Evolutionary conservation across 805 yeast species (phyloP), one percentile per base, ranked within the genome.

Genomic region (Ogataea paradorogensis): DNA sequence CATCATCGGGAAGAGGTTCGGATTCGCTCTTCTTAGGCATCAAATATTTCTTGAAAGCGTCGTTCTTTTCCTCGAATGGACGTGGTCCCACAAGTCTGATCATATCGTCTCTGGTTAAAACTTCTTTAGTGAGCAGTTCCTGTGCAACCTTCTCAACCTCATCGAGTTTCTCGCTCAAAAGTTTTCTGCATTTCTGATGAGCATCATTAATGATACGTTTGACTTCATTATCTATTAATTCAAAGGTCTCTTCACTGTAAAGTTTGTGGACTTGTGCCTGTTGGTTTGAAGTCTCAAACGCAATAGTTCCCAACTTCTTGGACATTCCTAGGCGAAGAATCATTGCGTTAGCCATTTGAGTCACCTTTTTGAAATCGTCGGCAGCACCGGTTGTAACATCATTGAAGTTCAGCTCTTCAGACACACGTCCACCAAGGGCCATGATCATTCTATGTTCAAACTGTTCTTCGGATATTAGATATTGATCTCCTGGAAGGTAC

Each of bases 391-490:
- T 81, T 6, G 98, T 90, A 8, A 93, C 95, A n/a, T 90, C 79
- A 14, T 78, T 74, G 58, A 93, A 93, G 60, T 91, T 89, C 34
- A 93, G 65, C 65, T 95, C 99, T 65, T 93, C 99, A 27, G 95
- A 80, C 14, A 93, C 97, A 53, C 99, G 77, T 14, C 99, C 99
- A 28, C 98, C 99, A 33, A 93, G 71, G 0, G 97, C 84, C 98
- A 93, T 95, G 20, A 89, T 80, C 95, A 93, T 90, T 50, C 95
- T 76, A 62, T 93, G 95, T 38, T 48, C 49, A 50, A 71, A 72
- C 47, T 90, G 76, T 63, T 93, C 96, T 47, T 79, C 74, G 42
- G 82, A 81, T 22, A 83, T 77, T 55, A 93, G 69, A 56, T 86
- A 89, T 43, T 83, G 80, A 60, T 93, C 99, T 35, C 91, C 88